Conservation (phyloP, 768 basidiomycete genomes). For the Daedaleopsis nitida region DNA sequence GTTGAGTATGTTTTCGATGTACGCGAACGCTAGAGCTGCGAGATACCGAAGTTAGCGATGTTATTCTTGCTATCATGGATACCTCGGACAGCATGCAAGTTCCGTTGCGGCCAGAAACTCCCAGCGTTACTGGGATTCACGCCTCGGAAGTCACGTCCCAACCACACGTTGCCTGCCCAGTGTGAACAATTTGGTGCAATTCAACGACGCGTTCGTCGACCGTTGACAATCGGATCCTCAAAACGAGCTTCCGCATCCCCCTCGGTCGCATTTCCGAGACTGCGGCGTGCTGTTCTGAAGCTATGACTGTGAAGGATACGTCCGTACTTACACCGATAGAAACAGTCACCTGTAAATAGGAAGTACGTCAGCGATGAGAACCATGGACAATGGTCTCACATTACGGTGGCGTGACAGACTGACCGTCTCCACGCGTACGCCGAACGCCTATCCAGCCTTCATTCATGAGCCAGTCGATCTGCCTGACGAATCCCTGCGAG, state of each 20-base stretch:
- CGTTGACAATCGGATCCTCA: too few relatives aligned
- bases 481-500: slow-evolving; percentile 59
- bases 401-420: slow-evolving; percentile 28
- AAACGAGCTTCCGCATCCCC: too few relatives aligned
- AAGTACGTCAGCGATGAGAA: neutral
- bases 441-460: slow-evolving; percentile 70
- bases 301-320: neutral
- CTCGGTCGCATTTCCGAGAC: too few relatives aligned
- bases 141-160: too few relatives aligned
- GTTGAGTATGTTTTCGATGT: slow-evolving; percentile 68
- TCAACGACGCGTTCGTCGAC: too few relatives aligned
- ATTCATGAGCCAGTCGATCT: slow-evolving; percentile 69
- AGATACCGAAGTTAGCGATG: slow-evolving; percentile 16
- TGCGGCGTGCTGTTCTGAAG: too few relatives aligned
- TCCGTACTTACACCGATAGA: slow-evolving; percentile 74
- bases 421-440: slow-evolving; percentile 70
- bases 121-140: too few relatives aligned
- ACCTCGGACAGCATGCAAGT: neutral
- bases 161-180: too few relatives aligned
- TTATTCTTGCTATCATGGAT: slow-evolving; percentile 7
- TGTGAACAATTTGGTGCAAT: too few relatives aligned
- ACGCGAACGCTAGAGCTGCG: slow-evolving; percentile 80
- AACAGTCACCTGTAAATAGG: slow-evolving; percentile 71
- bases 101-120: too few relatives aligned
- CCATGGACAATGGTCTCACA: neutral